Percentiles rank a stretch among this genome's conserved stretches.
phyloP scores from a whole-genome alignment of 345 rosid genomes.

The Microthlaspi erraticum region DNA sequence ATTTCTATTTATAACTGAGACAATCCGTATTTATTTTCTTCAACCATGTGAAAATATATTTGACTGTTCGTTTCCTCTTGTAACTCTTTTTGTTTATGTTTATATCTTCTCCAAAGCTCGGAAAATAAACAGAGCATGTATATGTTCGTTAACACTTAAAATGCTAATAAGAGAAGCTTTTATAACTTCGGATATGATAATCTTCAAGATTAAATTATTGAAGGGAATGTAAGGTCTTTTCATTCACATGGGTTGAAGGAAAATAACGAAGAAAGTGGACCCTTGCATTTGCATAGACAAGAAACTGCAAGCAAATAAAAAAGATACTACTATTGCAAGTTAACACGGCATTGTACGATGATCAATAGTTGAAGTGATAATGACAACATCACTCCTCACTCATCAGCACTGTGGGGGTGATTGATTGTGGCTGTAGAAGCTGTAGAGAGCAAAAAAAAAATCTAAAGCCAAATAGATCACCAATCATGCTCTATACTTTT shows the following conservation, averaged over 20 bases:
- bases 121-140: conserved; percentile 7
- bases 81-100: not conserved
- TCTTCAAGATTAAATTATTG: not conserved
- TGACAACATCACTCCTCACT: conserved; percentile 1
- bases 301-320: conserved; percentile 18
- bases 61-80: conserved; percentile 8
- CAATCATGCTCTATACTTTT: too few species aligned
- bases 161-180: too few species aligned
- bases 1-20: conserved; percentile 18
- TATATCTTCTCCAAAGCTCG: not conserved
- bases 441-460: too few species aligned
- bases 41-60: conserved; percentile 22
- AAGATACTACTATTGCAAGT: not conserved
- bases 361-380: conserved; percentile 20
- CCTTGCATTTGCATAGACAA: conserved; percentile 28
- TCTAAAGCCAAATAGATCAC: too few species aligned
- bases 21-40: conserved; percentile 4
- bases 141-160: conserved; percentile 6
- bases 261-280: conserved; percentile 32
- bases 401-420: too few species aligned
- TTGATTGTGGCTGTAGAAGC: too few species aligned
- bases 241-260: conserved; percentile 37
- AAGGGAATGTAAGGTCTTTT: conserved; percentile 27
- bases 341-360: conserved; percentile 29
- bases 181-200: not conserved